Conservation (phyloP, 768 basidiomycete genomes). For the Russula lepida region DNA sequence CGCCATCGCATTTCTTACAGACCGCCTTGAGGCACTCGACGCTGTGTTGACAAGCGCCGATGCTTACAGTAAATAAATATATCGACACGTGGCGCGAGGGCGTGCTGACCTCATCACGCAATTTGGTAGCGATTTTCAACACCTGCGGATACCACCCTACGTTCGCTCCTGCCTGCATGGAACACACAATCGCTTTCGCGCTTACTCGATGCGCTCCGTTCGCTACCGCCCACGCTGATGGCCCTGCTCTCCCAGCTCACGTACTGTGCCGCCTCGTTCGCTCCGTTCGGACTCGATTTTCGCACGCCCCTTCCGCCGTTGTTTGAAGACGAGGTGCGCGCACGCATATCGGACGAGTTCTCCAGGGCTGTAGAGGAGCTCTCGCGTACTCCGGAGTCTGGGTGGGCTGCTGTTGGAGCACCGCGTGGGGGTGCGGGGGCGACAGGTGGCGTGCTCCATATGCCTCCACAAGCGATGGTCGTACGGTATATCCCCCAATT, state of each 20-base stretch:
- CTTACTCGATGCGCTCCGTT: no score
- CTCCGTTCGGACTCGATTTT: constrained; percentile 87
- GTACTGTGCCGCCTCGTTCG: constrained; percentile 84
- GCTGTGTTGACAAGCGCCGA: no score
- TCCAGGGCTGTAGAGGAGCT: constrained; percentile 29
- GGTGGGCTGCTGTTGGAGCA: constrained; percentile 18
- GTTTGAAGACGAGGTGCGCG: constrained; percentile 56
- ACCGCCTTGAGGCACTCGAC: no score
- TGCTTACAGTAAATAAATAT: no score
- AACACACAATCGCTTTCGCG: constrained; percentile 50
- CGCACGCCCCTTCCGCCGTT: constrained; percentile 57
- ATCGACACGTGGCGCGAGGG: no score
- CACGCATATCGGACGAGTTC: constrained; percentile 47
- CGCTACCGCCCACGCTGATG: constrained; percentile 57
- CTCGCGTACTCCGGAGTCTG: constrained; percentile 1
- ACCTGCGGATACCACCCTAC: no score
- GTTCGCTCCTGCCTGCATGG: constrained; percentile 54
- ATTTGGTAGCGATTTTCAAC: no score
- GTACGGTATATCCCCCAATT: constrained; percentile 74
- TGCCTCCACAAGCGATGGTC: constrained; percentile 62
- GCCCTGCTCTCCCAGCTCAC: constrained; percentile 77
- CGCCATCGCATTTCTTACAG: no score
- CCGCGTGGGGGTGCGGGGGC: constrained; percentile 19
- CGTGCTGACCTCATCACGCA: no score
- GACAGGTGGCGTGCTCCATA: constrained; percentile 33